Evolutionary conservation across 2,329 filamentous ascomycete species (phyloP), one percentile per base, ranked within the genome.

Genomic region (Rutstroemia sp.): DNA sequence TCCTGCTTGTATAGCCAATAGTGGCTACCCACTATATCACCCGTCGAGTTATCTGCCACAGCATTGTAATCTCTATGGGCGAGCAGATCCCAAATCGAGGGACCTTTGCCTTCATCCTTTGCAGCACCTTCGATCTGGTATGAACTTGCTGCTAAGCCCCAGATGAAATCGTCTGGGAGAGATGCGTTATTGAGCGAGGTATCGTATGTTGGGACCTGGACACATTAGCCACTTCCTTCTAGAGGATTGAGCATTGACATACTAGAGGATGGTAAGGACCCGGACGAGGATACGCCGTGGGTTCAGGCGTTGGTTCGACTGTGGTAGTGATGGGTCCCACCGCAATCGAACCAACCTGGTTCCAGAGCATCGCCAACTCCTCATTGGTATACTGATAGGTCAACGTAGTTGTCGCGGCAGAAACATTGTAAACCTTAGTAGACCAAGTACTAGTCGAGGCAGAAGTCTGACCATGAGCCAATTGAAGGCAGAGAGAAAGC

Each of bases 1-100:
- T 81, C 77, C 63, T 81, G 78, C 64, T 80, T 80, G 63, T 81
- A 81, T 2, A 78, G 68, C 57, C 77, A 81, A 63, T 81, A 81
- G 51, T 79, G 73, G 66, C 78, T 76, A 44, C 75, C 73, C 0
- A 74, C 73, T 19, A 82, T 67, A 59, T 81, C 78, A 2, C 76
- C 78, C 60, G 64, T 72, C 27, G 77, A 8, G 73, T 75, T 45
- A 73, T 72, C 61, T 16, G 56, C 54, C n/a, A 63, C 57, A 5
- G 53, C 58, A 23, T 58, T 58, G 62, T 73, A 74, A 36, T 57
- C 57, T 38, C 64, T 49, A 55, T 68, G 65, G n/a, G 61, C 57
- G 19, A 67, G 53, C 9, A 75, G 68, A 49, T 78, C 76, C 66
- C 73, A 68, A 21, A 75, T 65, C 0, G 72, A 71, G 0, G 75